A percentile compares a stretch with the other conserved stretches of the same genome.
These are phyloP conservation scores for Hericium erinaceus DNA, from an alignment of 768 basidiomycete genomes.

Conservation along the genomic window DNA sequence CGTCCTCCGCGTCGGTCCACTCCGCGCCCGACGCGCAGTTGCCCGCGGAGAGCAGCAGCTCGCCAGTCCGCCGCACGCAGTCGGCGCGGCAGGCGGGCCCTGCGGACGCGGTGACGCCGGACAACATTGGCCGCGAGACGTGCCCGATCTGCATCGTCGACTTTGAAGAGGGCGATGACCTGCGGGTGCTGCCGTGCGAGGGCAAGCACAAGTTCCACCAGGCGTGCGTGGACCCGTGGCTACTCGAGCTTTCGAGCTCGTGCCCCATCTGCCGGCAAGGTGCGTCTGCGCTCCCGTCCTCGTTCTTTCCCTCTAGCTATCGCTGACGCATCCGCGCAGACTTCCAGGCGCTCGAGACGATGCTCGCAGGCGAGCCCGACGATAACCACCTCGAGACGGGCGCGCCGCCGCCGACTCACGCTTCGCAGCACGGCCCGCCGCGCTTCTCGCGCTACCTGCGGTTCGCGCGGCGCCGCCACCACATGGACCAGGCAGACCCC, in stretches of 20 bases:
- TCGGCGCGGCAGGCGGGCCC: not conserved
- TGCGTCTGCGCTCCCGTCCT: slow-evolving; percentile 22
- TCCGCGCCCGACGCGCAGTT: not conserved
- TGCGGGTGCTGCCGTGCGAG: slow-evolving; percentile 86
- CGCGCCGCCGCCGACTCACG: slow-evolving; percentile 6
- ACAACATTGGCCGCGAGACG: slow-evolving; percentile 68
- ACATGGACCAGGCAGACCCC: slow-evolving; percentile 16
- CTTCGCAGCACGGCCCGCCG: slow-evolving; percentile 15
- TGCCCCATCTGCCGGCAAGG: slow-evolving; percentile 93
- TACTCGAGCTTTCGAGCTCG: slow-evolving; percentile 80
- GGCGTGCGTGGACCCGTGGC: slow-evolving; percentile 87
- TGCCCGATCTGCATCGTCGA: slow-evolving; percentile 95
- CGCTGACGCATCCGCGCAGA: slow-evolving; percentile 13
- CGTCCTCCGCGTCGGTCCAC: not conserved
- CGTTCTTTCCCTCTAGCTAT: not conserved
- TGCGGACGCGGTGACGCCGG: slow-evolving; percentile 35
- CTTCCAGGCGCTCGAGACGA: slow-evolving; percentile 26
- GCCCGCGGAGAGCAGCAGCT: not conserved
- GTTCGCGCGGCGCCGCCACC: slow-evolving; percentile 20
- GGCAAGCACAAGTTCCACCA: slow-evolving; percentile 88
- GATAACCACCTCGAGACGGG: slow-evolving; percentile 10
- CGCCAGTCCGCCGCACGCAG: not conserved
- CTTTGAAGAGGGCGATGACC: slow-evolving; percentile 89
- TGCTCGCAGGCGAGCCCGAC: slow-evolving; percentile 19
- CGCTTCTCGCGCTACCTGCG: slow-evolving; percentile 27